A percentile compares a stretch with the other conserved stretches of the same genome.
Evolutionary conservation across 768 basidiomycete genomes (phyloP).

Genomic region (Pisolithus sp.): DNA sequence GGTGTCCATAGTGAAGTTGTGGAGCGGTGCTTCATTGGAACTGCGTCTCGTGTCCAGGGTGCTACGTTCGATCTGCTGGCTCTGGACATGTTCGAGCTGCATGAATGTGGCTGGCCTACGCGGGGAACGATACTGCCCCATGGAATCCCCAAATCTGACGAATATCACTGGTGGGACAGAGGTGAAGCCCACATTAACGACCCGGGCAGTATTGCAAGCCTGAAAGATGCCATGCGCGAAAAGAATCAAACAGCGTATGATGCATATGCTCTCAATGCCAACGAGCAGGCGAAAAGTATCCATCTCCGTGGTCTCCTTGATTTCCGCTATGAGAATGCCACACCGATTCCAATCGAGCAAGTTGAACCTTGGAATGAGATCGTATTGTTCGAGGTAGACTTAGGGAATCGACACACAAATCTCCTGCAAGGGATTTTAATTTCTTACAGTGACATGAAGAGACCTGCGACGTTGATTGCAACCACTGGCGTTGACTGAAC

Average conservation of each 20-base stretch:
- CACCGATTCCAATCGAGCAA: conserved; percentile 91
- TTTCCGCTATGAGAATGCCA: conserved; percentile 79
- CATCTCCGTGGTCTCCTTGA: conserved; percentile 94
- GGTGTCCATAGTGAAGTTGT: conserved; percentile 92
- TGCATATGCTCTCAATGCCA: conserved; percentile 84
- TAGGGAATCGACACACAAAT: not conserved
- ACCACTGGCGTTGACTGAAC: not conserved
- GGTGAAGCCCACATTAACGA: conserved; percentile 99
- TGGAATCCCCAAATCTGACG: conserved; percentile 95
- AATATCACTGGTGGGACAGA: conserved; percentile 98
- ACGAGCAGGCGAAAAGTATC: conserved; percentile 74
- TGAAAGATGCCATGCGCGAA: conserved; percentile 96
- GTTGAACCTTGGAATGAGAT: conserved; percentile 99
- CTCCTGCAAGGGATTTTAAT: not conserved
- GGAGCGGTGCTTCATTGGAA: conserved; percentile 86
- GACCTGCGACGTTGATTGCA: not conserved
- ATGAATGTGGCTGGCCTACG: conserved; percentile 95
- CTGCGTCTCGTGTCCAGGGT: conserved; percentile 94
- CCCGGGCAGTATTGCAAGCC: conserved; percentile 82
- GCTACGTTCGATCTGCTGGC: conserved; percentile 94
- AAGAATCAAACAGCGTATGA: conserved; percentile 93
- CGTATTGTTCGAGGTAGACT: conserved; percentile 36
- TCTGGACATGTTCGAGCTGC: conserved; percentile 95
- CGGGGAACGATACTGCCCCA: conserved; percentile 84
- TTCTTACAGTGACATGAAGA: not conserved